Conservation (phyloP, 371 early-diverging fungal species). For the Mortierella sp. region DNA sequence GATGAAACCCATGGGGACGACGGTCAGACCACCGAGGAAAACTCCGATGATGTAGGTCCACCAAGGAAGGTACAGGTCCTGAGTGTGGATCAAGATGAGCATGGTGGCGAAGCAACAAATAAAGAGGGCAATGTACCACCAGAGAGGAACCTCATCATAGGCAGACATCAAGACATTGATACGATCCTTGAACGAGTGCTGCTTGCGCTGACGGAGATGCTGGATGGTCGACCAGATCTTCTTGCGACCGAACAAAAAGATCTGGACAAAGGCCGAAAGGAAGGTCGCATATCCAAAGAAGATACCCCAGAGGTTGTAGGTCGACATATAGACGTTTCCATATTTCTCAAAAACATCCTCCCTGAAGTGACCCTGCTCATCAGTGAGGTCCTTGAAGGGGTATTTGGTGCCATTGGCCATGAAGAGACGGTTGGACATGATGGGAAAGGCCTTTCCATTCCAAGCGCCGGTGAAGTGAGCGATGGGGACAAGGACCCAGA, state of each 20-base stretch:
- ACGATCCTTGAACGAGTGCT: conserved; percentile 52
- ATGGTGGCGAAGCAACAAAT: conserved; percentile 53
- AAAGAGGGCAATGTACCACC: conserved; percentile 55
- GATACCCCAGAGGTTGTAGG: conserved; percentile 55
- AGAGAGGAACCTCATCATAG: conserved; percentile 54
- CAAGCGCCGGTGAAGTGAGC: conserved; percentile 49
- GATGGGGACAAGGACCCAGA: conserved; percentile 58
- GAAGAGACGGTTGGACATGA: conserved; percentile 57
- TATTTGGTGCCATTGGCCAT: conserved; percentile 45
- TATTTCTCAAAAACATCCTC: conserved; percentile 28
- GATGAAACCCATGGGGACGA: conserved; percentile 60
- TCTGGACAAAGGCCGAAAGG: conserved; percentile 56
- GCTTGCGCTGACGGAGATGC: conserved; percentile 36
- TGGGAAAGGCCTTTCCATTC: conserved; percentile 37
- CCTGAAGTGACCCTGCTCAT: conserved; percentile 36
- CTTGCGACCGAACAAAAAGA: conserved; percentile 56
- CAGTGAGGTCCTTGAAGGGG: conserved; percentile 44
- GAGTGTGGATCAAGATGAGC: conserved; percentile 51
- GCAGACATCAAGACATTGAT: conserved; percentile 53
- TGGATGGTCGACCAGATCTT: conserved; percentile 49
- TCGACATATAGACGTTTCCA: conserved; percentile 58
- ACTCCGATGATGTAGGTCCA: conserved; percentile 59
- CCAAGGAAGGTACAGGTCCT: conserved; percentile 54
- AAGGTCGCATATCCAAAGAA: conserved; percentile 60
- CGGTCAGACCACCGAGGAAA: conserved; percentile 45